Evolutionary conservation across 768 basidiomycete species (phyloP).

Genomic region (Hortiboletus flavorubellus): DNA sequence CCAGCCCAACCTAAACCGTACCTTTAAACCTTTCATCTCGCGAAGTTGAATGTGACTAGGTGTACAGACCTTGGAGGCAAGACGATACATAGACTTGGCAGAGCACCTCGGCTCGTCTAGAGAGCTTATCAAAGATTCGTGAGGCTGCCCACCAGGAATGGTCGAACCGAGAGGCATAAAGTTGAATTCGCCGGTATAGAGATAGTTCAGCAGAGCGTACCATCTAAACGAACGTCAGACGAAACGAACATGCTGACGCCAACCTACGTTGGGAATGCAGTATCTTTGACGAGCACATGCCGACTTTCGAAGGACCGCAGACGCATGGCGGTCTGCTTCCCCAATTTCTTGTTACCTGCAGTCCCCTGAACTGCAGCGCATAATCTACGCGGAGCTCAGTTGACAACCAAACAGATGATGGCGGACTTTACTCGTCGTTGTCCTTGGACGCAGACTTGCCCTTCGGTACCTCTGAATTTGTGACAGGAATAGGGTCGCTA

Average conservation of each 20-base stretch:
- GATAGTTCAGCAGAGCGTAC: constrained; percentile 38
- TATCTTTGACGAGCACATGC: constrained; percentile 28
- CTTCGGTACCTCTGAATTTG: neutral
- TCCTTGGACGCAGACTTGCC: neutral
- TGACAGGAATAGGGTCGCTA: neutral
- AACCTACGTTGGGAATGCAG: constrained; percentile 28
- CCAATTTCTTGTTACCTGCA: neutral
- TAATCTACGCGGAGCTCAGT: constrained; percentile 5
- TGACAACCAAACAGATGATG: neutral
- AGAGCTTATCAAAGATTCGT: neutral
- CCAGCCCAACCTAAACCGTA: constrained; percentile 18
- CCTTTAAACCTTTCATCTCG: neutral
- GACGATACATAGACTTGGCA: constrained; percentile 43
- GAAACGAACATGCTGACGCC: too few species aligned
- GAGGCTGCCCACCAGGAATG: neutral
- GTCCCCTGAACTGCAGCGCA: neutral
- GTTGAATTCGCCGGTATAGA: constrained; percentile 34
- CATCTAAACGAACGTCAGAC: constrained; percentile 23
- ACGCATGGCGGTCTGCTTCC: neutral
- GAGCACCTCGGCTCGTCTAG: constrained; percentile 28
- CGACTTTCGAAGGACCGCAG: constrained; percentile 15
- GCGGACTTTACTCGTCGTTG: constrained; percentile 4
- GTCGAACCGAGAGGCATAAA: constrained; percentile 31
- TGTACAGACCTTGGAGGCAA: constrained; percentile 35
- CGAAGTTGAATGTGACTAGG: constrained; percentile 34